phyloP scores from a whole-genome alignment of 176 grass and related monocot genomes.

The Oryza nivara region DNA sequence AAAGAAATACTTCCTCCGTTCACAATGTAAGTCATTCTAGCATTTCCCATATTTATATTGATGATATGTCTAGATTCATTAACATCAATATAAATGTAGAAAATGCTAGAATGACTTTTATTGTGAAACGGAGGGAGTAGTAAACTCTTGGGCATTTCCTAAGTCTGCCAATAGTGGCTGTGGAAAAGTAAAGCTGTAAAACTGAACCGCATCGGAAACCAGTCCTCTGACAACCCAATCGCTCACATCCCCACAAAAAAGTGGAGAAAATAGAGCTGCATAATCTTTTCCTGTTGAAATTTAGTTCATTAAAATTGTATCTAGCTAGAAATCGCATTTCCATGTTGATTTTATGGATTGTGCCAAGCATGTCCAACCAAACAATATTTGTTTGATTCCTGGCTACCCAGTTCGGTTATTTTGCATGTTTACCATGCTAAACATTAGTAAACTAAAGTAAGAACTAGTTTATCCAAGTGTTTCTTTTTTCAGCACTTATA shows the following conservation, averaged over 20 bases:
- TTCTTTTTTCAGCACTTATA: not conserved
- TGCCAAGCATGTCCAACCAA: not conserved
- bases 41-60: too few species aligned
- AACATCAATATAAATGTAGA: too few species aligned
- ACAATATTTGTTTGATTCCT: not conserved
- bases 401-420: not conserved
- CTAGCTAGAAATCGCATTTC: not conserved
- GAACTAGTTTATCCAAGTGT: not conserved
- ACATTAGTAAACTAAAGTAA: not conserved
- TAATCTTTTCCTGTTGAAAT: not conserved
- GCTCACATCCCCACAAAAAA: not conserved
- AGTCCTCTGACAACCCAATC: not conserved
- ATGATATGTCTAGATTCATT: too few species aligned
- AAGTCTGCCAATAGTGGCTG: conserved; percentile 21
- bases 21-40: too few species aligned
- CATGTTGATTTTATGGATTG: not conserved
- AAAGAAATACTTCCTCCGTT: too few species aligned
- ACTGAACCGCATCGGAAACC: conserved; percentile 29
- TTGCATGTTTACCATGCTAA: not conserved
- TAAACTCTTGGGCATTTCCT: conserved; percentile 34
- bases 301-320: not conserved
- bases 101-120: too few species aligned
- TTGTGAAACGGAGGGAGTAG: not conserved
- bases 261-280: not conserved
- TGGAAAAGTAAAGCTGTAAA: conserved; percentile 35